Evolutionary conservation across 371 early-diverging fungal genomes (phyloP).

Genomic region (Massospora cicadina): DNA sequence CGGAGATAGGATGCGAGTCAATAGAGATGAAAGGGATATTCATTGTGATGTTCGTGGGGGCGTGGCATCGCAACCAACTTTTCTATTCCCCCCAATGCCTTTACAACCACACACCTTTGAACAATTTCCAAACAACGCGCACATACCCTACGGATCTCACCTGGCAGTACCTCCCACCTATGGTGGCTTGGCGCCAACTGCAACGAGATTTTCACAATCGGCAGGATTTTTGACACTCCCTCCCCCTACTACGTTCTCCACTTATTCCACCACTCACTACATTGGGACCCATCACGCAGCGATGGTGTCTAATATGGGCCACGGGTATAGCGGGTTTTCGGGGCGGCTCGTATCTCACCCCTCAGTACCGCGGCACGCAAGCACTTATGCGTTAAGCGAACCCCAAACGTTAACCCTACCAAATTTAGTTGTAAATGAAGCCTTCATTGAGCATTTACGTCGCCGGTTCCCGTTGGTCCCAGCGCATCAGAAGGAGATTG

Average conservation of each 20-base stretch:
- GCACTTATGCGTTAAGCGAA: not conserved
- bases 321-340: not conserved
- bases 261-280: not conserved
- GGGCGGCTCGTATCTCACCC: not conserved
- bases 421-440: not conserved
- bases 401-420: not conserved
- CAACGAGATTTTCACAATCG: not conserved
- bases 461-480: not conserved
- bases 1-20: not conserved
- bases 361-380: not conserved
- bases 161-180: not conserved
- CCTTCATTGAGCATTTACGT: not conserved
- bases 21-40: not conserved
- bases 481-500: constrained; percentile 4
- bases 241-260: not conserved
- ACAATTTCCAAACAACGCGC: not conserved
- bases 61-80: not conserved
- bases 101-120: not conserved
- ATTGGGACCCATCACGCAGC: not conserved
- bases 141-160: not conserved
- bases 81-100: not conserved
- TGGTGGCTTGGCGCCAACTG: not conserved
- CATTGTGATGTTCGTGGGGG: not conserved
- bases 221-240: not conserved
- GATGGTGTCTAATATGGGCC: not conserved